Percentiles rank a stretch among this genome's conserved stretches.
These are phyloP conservation scores for Carex littledalei DNA, from an alignment of 176 grass and related monocot genomes.

Conservation along the genomic window DNA sequence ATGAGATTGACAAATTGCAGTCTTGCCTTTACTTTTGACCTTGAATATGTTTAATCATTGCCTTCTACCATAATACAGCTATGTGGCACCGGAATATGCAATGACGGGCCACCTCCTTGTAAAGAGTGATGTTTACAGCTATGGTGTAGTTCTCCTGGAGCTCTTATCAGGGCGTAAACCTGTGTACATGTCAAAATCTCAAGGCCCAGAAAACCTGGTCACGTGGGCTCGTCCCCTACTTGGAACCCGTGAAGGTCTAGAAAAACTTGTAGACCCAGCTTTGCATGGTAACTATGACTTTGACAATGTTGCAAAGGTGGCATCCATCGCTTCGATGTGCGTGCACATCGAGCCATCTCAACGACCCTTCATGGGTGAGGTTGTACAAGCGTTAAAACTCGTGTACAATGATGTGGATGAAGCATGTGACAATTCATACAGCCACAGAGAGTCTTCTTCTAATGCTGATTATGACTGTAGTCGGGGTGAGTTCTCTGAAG, in stretches of 20 bases:
- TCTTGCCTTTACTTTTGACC: not conserved
- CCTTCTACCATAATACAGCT: constrained; percentile 45
- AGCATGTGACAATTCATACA: constrained; percentile 62
- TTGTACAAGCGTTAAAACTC: constrained; percentile 93
- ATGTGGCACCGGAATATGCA: constrained; percentile 99
- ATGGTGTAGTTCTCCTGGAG: constrained; percentile 87
- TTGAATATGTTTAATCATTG: constrained; percentile 22
- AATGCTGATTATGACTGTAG: constrained; percentile 53
- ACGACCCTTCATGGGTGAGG: constrained; percentile 98
- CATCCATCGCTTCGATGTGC: constrained; percentile 84
- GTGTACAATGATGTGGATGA: constrained; percentile 74
- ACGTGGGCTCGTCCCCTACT: constrained; percentile 88
- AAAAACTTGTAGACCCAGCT: constrained; percentile 70
- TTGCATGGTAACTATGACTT: constrained; percentile 71
- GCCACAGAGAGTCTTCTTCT: constrained; percentile 60
- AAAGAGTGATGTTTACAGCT: constrained; percentile 97
- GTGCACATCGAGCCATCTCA: constrained; percentile 66
- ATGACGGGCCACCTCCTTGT: constrained; percentile 97
- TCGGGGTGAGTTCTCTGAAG: constrained; percentile 37
- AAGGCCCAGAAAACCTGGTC: constrained; percentile 78
- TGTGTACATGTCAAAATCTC: constrained; percentile 56
- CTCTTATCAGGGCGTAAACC: constrained; percentile 96
- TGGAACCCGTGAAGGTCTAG: constrained; percentile 53
- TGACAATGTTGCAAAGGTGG: constrained; percentile 90
- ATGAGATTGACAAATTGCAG: constrained; percentile 6